These are phyloP conservation scores for Anisodus acutangulus DNA, from an alignment of 257 asterid species.

Conservation along the genomic window DNA sequence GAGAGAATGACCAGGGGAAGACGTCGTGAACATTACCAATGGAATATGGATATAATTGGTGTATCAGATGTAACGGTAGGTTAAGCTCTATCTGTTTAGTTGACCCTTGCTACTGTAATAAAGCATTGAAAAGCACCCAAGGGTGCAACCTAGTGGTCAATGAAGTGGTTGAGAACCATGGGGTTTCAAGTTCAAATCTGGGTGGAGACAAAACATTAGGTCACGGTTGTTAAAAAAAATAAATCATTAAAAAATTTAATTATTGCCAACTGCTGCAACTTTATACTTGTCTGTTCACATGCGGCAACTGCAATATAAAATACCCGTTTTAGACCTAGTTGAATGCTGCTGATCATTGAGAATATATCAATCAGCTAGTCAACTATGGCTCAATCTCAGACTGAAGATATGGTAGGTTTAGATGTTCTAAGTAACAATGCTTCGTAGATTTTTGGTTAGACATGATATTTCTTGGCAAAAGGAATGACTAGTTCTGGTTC, in stretches of 20 bases:
- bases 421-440: neutral
- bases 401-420: neutral
- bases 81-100: neutral
- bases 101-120: neutral
- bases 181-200: neutral
- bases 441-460: neutral
- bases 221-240: neutral
- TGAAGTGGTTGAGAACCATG: neutral
- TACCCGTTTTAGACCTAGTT: neutral
- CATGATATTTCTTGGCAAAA: slow-evolving; percentile 9
- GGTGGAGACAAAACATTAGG: neutral
- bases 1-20: slow-evolving; percentile 98
- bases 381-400: neutral
- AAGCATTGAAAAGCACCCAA: slow-evolving; percentile 6
- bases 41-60: slow-evolving; percentile 99
- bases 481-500: neutral
- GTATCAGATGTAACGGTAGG: slow-evolving; percentile 82
- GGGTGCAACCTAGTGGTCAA: neutral
- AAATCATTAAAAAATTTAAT: neutral
- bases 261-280: neutral
- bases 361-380: neutral
- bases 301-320: neutral
- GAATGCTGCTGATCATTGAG: slow-evolving; percentile 6
- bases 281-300: neutral
- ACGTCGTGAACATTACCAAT: slow-evolving; percentile 95